Evolutionary conservation across 768 basidiomycete species (phyloP), one percentile per base, ranked within the genome.

Genomic region (Trametes sanguinea): DNA sequence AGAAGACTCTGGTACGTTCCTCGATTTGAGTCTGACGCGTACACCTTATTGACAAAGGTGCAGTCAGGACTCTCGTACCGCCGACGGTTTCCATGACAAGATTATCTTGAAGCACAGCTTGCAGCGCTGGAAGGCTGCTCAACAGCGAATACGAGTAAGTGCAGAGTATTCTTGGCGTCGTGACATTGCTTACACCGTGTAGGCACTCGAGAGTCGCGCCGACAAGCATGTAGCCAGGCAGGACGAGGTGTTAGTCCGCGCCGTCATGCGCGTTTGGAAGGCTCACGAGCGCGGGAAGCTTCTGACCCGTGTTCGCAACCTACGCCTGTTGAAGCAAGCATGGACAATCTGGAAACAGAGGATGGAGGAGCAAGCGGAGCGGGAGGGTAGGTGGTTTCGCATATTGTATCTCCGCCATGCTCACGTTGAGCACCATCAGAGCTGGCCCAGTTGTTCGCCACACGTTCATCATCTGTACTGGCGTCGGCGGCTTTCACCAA

Each of bases 261-360:
- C 85, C 32, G 75, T 87, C 48, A 73, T 80, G 67, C 78, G 85
- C 50, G 81, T 89, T 3, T 88, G 89, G 88, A 87, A 82, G 66
- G 85, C 89, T 22, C 82, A 81, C 42, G 87, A 88, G 67, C 82
- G 85, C 8, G 86, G 85, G 33, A 76, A 73, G 52, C 76, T 85
- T 32, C 76, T 90, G 10, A 83, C 83, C 59, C 79, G 81, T 48
- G 82, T 86, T 39, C 80, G 77, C 54, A 71, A 75, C 4, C 63
- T 77, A 17, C 78, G 84, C 37, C 65, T 85, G 7, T 54, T 83
- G 47, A 81, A 79, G 65, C 72, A 73, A 44, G 73, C 76, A 1
- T 85, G 83, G 80, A 67, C 69, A 16, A 68, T 77, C 14, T 90
- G 89, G 89, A 76, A 73, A 61, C 71, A 68, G 53, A 78, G 76